phyloP scores from a whole-genome alignment of 2,329 filamentous ascomycete species.

The Botrytis hyacinthi region DNA sequence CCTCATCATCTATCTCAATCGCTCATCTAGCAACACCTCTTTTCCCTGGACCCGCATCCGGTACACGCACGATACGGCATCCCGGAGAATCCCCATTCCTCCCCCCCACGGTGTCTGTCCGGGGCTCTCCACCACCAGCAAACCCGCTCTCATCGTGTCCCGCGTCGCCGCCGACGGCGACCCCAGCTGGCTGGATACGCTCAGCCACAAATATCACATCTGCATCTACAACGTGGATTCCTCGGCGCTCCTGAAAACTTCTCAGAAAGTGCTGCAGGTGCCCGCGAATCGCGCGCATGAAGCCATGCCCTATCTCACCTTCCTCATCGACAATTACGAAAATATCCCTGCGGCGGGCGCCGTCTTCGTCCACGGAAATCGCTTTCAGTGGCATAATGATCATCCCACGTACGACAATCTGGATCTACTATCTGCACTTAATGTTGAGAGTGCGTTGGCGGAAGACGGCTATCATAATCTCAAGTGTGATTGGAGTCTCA shows the following conservation, averaged over 20 bases:
- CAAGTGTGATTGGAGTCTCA: constrained; percentile 49
- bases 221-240: constrained; percentile 47
- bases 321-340: constrained; percentile 48
- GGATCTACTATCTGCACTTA: constrained; percentile 41
- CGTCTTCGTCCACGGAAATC: constrained; percentile 46
- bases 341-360: constrained; percentile 41
- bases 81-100: constrained; percentile 28
- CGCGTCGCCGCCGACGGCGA: constrained; percentile 44
- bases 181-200: constrained; percentile 43
- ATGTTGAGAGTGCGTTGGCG: constrained; percentile 42
- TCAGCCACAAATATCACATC: constrained; percentile 44
- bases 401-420: constrained; percentile 46
- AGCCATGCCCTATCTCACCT: constrained; percentile 48
- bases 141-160: constrained; percentile 47
- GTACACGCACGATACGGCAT: constrained; percentile 39
- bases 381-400: constrained; percentile 48
- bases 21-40: constrained; percentile 32
- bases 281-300: constrained; percentile 49
- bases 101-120: constrained; percentile 46
- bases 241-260: constrained; percentile 31
- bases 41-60: constrained; percentile 46
- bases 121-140: constrained; percentile 40
- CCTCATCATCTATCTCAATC: constrained; percentile 42
- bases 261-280: constrained; percentile 40
- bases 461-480: constrained; percentile 48